These are phyloP conservation scores for Moelleriella libera DNA, from an alignment of 2,329 filamentous ascomycete species.

Conservation along the genomic window DNA sequence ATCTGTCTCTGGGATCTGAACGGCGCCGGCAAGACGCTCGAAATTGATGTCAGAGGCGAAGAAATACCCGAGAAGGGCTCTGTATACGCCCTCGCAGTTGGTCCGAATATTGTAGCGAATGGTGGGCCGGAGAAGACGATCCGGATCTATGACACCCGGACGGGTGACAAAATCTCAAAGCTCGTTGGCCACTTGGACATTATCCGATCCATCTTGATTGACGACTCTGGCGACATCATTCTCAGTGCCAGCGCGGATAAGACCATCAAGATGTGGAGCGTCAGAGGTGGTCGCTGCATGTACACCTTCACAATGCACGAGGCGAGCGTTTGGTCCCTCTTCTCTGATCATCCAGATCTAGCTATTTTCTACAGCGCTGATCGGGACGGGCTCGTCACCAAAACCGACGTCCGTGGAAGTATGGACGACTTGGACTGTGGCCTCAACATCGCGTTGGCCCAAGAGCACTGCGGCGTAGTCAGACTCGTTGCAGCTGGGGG, in stretches of 20 bases:
- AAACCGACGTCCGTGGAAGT: slow-evolving; percentile 74
- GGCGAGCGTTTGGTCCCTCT: slow-evolving; percentile 92
- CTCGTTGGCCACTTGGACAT: slow-evolving; percentile 96
- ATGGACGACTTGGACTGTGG: slow-evolving; percentile 65
- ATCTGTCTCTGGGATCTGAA: slow-evolving; percentile 90
- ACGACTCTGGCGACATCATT: slow-evolving; percentile 76
- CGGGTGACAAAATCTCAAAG: slow-evolving; percentile 84
- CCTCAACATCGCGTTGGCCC: slow-evolving; percentile 75
- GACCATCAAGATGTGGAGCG: slow-evolving; percentile 96
- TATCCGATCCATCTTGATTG: slow-evolving; percentile 80
- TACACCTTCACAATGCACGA: slow-evolving; percentile 98
- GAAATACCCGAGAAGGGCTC: slow-evolving; percentile 84
- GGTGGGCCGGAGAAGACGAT: slow-evolving; percentile 91
- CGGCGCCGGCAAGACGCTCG: slow-evolving; percentile 71
- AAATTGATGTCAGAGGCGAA: slow-evolving; percentile 74
- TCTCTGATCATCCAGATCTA: slow-evolving; percentile 73
- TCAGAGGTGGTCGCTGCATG: slow-evolving; percentile 90
- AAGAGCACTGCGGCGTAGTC: slow-evolving; percentile 75
- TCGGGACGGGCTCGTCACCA: slow-evolving; percentile 83
- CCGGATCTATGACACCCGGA: slow-evolving; percentile 78
- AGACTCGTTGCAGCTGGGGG: slow-evolving; percentile 56
- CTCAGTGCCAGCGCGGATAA: slow-evolving; percentile 92
- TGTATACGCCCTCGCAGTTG: slow-evolving; percentile 77
- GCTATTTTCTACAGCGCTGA: slow-evolving; percentile 92
- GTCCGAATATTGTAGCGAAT: slow-evolving; percentile 70